Conservation (phyloP, 148 eudicot species). For the Persicaria maculosa region DNA sequence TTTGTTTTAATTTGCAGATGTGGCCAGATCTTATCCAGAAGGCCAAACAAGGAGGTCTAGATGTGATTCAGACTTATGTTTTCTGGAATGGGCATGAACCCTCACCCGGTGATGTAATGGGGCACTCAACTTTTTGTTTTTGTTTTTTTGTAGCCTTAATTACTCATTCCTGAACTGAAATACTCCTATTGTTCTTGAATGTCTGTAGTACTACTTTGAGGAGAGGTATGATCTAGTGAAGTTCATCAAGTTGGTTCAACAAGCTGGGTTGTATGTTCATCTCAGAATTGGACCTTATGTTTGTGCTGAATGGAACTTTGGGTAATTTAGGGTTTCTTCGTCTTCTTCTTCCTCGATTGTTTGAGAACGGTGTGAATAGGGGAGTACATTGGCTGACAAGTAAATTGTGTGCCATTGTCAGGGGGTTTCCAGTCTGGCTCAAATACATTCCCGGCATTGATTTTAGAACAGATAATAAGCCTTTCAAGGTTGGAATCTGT, state of each 20-base stretch:
- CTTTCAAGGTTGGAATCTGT: constrained; percentile 61
- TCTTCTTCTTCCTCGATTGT: background rate
- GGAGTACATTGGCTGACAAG: background rate
- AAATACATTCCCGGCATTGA: constrained; percentile 82
- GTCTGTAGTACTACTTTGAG: constrained; percentile 68
- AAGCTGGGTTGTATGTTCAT: constrained; percentile 81
- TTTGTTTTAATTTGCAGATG: constrained; percentile 39
- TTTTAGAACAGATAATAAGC: constrained; percentile 83
- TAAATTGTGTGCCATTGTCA: constrained; percentile 20
- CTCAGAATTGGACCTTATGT: constrained; percentile 92
- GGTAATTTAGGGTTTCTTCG: constrained; percentile 33
- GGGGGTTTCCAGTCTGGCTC: constrained; percentile 95
- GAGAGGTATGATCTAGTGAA: constrained; percentile 84
- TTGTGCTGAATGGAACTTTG: constrained; percentile 98
- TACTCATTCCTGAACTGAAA: constrained; percentile 5
- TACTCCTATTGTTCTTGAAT: constrained; percentile 9
- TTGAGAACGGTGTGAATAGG: background rate
- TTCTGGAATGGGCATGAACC: constrained; percentile 99
- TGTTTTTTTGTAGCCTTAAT: background rate
- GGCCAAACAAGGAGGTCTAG: constrained; percentile 89
- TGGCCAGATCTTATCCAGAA: constrained; percentile 95
- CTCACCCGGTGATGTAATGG: constrained; percentile 59
- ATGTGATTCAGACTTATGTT: constrained; percentile 89
- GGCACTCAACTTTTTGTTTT: background rate
- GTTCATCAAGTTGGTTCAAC: constrained; percentile 66